Evolutionary conservation across 495 filamentous ascomycete species (phyloP).

Genomic region (Neurospora hispaniola): DNA sequence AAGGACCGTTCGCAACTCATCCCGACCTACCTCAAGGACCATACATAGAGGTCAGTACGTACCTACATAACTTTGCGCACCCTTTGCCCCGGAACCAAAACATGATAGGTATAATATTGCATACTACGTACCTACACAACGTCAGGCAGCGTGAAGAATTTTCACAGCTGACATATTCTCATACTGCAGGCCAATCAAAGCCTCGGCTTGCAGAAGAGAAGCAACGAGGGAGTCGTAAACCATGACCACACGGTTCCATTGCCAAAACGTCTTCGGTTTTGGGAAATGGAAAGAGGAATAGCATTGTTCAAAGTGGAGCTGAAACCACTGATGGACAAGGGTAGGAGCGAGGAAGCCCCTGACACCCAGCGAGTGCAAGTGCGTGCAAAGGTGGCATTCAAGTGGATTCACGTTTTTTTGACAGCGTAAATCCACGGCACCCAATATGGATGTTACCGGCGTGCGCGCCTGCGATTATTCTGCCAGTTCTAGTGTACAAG

Average conservation of each 20-base stretch:
- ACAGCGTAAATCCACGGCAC: background rate
- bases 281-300: background rate
- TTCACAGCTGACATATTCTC: background rate
- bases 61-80: background rate
- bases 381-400: background rate
- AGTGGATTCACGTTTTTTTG: background rate
- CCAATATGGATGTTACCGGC: background rate
- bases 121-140: background rate
- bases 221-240: background rate
- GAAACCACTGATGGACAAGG: background rate
- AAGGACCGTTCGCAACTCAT: background rate
- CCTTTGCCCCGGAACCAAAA: background rate
- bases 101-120: background rate
- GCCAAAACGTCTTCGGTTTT: background rate
- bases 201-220: background rate
- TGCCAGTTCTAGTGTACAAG: too few relatives aligned
- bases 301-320: background rate
- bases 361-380: background rate
- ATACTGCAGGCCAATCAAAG: background rate
- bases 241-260: background rate
- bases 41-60: background rate
- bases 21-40: background rate
- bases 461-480: background rate
- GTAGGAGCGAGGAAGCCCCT: background rate
- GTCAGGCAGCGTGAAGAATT: background rate